Evolutionary conservation across 345 rosid species (phyloP).

Genomic region (Aethionema arabicum): DNA sequence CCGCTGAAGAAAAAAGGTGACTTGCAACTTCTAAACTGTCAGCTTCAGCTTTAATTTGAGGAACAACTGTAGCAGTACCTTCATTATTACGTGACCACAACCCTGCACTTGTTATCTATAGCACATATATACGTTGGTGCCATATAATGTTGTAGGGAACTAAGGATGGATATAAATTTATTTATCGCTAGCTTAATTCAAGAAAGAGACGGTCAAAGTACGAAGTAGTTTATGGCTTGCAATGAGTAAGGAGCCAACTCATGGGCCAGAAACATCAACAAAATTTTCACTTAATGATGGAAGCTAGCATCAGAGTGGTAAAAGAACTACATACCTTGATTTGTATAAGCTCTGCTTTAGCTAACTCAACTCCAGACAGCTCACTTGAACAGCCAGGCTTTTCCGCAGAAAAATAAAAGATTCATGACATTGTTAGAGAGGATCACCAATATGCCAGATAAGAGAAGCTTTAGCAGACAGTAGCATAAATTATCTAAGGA

Average conservation of each 20-base stretch:
- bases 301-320: slow-evolving; percentile 4
- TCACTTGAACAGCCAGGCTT: slow-evolving; percentile 97
- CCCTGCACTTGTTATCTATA: slow-evolving; percentile 88
- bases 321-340: slow-evolving; percentile 55
- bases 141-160: slow-evolving; percentile 19
- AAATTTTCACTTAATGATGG: background rate
- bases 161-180: slow-evolving; percentile 10
- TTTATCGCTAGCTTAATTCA: background rate
- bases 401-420: background rate
- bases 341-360: slow-evolving; percentile 69
- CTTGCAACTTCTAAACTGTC: slow-evolving; percentile 47
- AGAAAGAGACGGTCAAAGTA: background rate
- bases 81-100: slow-evolving; percentile 74
- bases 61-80: slow-evolving; percentile 39
- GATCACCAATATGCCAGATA: slow-evolving; percentile 3
- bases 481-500: background rate
- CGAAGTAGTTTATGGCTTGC: background rate
- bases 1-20: slow-evolving; percentile 44
- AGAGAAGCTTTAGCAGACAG: background rate
- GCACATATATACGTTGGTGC: slow-evolving; percentile 32
- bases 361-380: slow-evolving; percentile 58
- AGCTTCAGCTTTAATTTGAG: slow-evolving; percentile 37
- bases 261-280: background rate
- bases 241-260: background rate
- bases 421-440: background rate